These are phyloP conservation scores for Trichothecium roseum DNA, from an alignment of 2,329 filamentous ascomycete species.

Conservation along the genomic window DNA sequence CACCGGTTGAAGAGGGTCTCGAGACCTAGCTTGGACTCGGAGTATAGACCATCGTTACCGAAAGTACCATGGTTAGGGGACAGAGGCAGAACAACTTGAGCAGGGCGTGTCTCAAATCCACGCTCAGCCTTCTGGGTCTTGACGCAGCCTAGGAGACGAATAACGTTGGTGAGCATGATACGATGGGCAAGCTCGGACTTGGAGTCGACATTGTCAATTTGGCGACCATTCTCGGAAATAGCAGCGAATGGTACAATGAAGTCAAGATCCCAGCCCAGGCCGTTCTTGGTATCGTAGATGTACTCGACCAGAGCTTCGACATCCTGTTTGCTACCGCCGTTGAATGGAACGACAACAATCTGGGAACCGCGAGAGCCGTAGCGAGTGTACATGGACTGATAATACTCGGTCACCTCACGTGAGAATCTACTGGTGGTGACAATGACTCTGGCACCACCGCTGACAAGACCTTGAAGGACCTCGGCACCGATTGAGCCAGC, in stretches of 20 bases:
- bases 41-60: constrained; percentile 94
- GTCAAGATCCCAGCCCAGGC: constrained; percentile 96
- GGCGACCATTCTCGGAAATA: constrained; percentile 93
- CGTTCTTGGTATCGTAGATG: constrained; percentile 93
- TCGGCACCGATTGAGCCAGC: constrained; percentile 97
- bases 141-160: constrained; percentile 81
- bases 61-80: constrained; percentile 99
- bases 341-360: constrained; percentile 96
- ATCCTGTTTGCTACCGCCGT: constrained; percentile 97
- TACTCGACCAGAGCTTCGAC: constrained; percentile 90
- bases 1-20: constrained; percentile 98
- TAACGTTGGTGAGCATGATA: constrained; percentile 96
- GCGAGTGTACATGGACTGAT: constrained; percentile 95
- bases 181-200: constrained; percentile 96
- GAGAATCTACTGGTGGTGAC: constrained; percentile 97
- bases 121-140: constrained; percentile 83
- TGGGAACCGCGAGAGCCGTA: constrained; percentile 91
- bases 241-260: constrained; percentile 93
- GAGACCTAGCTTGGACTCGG: constrained; percentile 92
- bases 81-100: constrained; percentile 89
- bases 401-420: constrained; percentile 95
- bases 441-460: constrained; percentile 90
- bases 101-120: constrained; percentile 88
- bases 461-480: constrained; percentile 89
- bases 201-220: constrained; percentile 94